Evolutionary conservation across 2,329 filamentous ascomycete species (phyloP).

Genomic region (Albophoma yamanashiensis): DNA sequence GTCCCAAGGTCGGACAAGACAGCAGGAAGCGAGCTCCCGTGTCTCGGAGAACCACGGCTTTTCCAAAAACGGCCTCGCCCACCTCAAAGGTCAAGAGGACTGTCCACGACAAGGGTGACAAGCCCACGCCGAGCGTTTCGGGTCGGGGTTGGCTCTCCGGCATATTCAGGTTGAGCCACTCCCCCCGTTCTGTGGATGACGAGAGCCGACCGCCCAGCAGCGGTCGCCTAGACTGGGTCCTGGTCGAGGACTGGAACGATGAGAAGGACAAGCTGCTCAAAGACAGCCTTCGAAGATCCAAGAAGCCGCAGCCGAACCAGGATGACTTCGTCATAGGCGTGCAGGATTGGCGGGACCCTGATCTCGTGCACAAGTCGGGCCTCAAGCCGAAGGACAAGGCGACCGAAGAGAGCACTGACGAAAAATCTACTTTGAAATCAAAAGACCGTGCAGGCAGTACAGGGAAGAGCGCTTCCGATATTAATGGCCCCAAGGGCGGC

Average conservation of each 20-base stretch:
- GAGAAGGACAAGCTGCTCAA: conserved; percentile 32
- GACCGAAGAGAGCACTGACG: conserved; percentile 1
- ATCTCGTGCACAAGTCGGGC: conserved; percentile 25
- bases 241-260: conserved; percentile 56
- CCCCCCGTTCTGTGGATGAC: conserved; percentile 25
- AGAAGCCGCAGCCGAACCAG: conserved; percentile 9
- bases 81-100: conserved; percentile 14
- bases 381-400: conserved; percentile 2
- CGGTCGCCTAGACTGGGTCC: conserved; percentile 63
- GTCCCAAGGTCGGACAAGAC: conserved; percentile 23
- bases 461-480: conserved; percentile 1
- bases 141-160: conserved; percentile 32
- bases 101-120: conserved; percentile 12
- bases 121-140: conserved; percentile 8
- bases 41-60: conserved; percentile 14
- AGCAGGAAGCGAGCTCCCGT: conserved; percentile 23
- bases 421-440: background rate
- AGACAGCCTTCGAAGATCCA: conserved; percentile 24
- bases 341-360: conserved; percentile 77
- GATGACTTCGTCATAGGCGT: conserved; percentile 68
- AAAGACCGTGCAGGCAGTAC: conserved; percentile 1
- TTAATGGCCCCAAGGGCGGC: conserved; percentile 43
- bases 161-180: conserved; percentile 25
- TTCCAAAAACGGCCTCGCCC: background rate
- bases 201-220: conserved; percentile 60